Evolutionary conservation across 2,329 filamentous ascomycete species (phyloP), one percentile per base, ranked within the genome.

Genomic region (Pseudopyricularia javanii): DNA sequence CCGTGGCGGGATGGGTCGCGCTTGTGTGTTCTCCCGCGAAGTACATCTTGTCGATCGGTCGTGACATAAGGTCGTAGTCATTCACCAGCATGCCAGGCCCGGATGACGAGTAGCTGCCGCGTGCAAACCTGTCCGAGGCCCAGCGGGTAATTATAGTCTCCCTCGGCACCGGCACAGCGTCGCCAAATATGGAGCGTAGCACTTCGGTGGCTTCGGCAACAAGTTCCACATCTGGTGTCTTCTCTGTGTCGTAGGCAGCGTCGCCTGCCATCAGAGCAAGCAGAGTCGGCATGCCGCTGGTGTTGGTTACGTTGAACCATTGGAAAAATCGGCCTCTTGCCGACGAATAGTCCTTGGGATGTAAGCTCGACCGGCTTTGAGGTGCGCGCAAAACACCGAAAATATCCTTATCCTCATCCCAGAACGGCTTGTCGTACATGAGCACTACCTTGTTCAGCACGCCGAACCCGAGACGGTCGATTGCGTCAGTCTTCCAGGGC

Each of bases 21-120:
- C 88, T 96, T 1, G 94, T 98, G 56, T 95, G 93, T 68, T 98
- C 93, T 49, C 93, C 93, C 15, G 91, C 93, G 67, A 98, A 98
- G 68, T 91, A 88, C 8, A 98, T 73, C 34, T 22, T 26, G 26
- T 51, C 24, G 32, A 96, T 75, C 1, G 86, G 74, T 49, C 80
- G 79, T 2, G 93, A 89, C 88, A 98, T 95, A 32, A 82, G 74
- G 64, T 97, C 88, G 68, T 98, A 98, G 65, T 98, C 93, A 51
- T 90, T 86, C 2, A 86, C 80, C 51, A 82, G 78, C 68, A 95
- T 91, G 48, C 82, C 76, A 6, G 90, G 85, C 0, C 88, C 91
- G 1, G 95, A 89, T 58, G 88, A 97, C 3, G 94, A 98, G 68
- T 98, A 98, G 65, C 88, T 96, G 32, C 93, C 93, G 56, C 86